A percentile compares a stretch with the other conserved stretches of the same genome.
Conservation (phyloP, 1,139 yeast genomes). For the Citeromyces hawaiiensis region DNA sequence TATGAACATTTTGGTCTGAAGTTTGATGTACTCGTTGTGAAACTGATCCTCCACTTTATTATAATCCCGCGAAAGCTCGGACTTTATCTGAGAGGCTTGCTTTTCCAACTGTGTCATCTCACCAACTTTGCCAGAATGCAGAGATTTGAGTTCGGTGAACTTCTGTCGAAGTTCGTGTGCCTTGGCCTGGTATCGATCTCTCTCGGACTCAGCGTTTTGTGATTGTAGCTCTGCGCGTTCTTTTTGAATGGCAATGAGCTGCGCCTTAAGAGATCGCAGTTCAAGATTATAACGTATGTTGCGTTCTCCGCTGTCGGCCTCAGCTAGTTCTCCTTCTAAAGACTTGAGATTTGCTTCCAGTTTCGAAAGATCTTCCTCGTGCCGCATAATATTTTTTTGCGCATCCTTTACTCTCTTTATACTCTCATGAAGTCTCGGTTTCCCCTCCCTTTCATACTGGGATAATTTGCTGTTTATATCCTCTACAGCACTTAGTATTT, state of each 20-base stretch:
- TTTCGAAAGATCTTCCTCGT: constrained; percentile 5
- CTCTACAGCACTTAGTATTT: constrained; percentile 6
- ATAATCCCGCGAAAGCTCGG: constrained; percentile 60
- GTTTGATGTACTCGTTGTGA: constrained; percentile 58
- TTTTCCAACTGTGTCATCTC: constrained; percentile 76
- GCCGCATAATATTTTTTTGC: constrained; percentile 11
- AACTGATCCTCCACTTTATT: constrained; percentile 50
- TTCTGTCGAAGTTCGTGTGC: constrained; percentile 39
- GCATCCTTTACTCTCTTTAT: constrained; percentile 6
- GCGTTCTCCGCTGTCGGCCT: constrained; percentile 33
- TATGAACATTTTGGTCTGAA: constrained; percentile 69
- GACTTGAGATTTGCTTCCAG: not conserved
- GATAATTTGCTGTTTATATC: constrained; percentile 5
- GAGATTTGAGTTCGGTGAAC: constrained; percentile 46
- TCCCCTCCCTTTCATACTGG: constrained; percentile 5
- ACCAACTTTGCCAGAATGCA: constrained; percentile 70
- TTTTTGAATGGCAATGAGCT: constrained; percentile 19
- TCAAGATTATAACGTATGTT: constrained; percentile 43
- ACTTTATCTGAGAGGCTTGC: constrained; percentile 42
- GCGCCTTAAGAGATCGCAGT: constrained; percentile 24
- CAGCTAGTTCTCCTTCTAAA: constrained; percentile 10
- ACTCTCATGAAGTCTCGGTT: constrained; percentile 7
- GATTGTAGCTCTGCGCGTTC: constrained; percentile 31
- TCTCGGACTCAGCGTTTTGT: constrained; percentile 49
- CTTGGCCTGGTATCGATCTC: constrained; percentile 49